These are phyloP conservation scores for Tuber indicum DNA, from an alignment of 495 filamentous ascomycete species.

Conservation along the genomic window DNA sequence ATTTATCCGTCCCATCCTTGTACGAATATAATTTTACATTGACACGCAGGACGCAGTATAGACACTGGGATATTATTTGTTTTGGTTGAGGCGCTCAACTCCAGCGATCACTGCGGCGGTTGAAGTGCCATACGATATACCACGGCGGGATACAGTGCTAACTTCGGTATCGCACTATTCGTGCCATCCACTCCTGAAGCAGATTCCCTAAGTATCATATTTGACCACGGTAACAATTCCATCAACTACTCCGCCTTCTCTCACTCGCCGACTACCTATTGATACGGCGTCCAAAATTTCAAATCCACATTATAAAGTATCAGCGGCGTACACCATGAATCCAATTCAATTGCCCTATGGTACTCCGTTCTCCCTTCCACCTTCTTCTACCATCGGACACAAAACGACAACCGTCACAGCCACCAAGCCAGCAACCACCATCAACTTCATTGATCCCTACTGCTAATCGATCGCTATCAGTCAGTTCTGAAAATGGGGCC, in stretches of 20 bases:
- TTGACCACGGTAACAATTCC: background rate
- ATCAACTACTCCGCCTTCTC: background rate
- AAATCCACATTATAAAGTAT: background rate
- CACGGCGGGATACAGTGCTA: background rate
- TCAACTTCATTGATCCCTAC: background rate
- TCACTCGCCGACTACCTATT: background rate
- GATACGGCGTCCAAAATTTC: background rate
- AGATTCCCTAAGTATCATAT: background rate
- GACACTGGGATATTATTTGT: background rate
- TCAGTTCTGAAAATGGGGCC: background rate
- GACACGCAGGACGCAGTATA: background rate
- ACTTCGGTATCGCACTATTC: background rate
- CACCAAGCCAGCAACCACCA: background rate
- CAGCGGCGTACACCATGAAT: background rate
- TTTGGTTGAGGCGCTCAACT: background rate
- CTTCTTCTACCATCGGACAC: background rate
- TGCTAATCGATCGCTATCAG: background rate
- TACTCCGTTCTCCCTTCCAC: background rate
- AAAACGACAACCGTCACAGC: background rate
- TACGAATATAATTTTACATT: background rate
- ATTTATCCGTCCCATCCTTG: background rate
- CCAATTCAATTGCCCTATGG: background rate
- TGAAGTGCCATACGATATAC: background rate
- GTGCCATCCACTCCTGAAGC: background rate
- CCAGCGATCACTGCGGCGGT: background rate